These are phyloP conservation scores for Cercospora brassicicola DNA, from an alignment of 2,329 filamentous ascomycete species.

Conservation along the genomic window DNA sequence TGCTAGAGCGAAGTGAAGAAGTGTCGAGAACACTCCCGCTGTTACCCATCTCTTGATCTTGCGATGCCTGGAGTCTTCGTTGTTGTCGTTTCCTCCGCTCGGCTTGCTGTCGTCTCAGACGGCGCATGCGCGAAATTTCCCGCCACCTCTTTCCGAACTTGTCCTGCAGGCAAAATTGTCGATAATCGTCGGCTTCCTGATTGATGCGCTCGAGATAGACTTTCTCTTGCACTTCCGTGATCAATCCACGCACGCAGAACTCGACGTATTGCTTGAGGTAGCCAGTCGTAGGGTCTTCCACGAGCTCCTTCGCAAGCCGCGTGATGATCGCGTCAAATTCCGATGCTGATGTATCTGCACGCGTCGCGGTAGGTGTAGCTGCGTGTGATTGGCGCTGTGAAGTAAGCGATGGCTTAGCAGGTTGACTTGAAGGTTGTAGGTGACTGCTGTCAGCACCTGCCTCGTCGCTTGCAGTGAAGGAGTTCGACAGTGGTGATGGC, in stretches of 20 bases:
- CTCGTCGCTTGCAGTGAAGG: conserved; percentile 29
- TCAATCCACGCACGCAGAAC: conserved; percentile 37
- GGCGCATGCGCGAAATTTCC: conserved; percentile 19
- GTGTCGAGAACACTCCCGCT: conserved; percentile 16
- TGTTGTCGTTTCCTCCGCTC: conserved; percentile 34
- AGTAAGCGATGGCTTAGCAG: conserved; percentile 11
- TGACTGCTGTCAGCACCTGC: not conserved
- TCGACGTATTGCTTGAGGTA: conserved; percentile 50
- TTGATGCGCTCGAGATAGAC: conserved; percentile 36
- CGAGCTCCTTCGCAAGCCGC: conserved; percentile 41
- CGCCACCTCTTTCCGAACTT: conserved; percentile 45
- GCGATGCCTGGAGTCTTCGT: conserved; percentile 29
- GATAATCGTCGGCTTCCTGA: conserved; percentile 36
- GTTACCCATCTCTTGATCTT: conserved; percentile 14
- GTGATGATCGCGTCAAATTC: conserved; percentile 36
- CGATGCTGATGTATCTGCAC: conserved; percentile 16
- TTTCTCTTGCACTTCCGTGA: conserved; percentile 38
- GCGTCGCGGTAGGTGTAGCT: conserved; percentile 17
- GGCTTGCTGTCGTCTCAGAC: conserved; percentile 11
- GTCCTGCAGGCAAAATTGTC: conserved; percentile 35
- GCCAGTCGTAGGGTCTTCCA: conserved; percentile 43
- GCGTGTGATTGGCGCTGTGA: conserved; percentile 8
- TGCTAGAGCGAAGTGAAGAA: conserved; percentile 19
- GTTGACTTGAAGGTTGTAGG: not conserved
- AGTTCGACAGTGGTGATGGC: conserved; percentile 39